phyloP scores from a whole-genome alignment of 2,329 filamentous ascomycete genomes.

The Fusarium sp. region DNA sequence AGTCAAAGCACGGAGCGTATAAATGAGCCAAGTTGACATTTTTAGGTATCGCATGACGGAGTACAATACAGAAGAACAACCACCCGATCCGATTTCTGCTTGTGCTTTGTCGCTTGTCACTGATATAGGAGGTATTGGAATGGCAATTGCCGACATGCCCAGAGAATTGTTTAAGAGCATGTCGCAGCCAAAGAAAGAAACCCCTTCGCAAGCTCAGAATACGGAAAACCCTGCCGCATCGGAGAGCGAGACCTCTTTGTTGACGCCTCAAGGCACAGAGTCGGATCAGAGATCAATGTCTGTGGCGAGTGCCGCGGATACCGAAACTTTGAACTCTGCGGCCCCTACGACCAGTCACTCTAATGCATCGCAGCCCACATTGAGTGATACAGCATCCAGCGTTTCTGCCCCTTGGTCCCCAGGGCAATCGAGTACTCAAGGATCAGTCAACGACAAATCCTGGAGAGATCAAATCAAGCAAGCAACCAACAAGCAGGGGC shows the following conservation, averaged over 20 bases:
- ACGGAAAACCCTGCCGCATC: slow-evolving; percentile 15
- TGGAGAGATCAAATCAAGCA: slow-evolving; percentile 39
- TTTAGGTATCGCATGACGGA: slow-evolving; percentile 70
- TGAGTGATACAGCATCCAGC: slow-evolving; percentile 45
- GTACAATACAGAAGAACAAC: slow-evolving; percentile 84
- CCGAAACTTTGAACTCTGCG: slow-evolving; percentile 15
- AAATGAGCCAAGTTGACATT: slow-evolving; percentile 18
- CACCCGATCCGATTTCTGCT: slow-evolving; percentile 84
- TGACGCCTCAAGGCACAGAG: slow-evolving; percentile 13
- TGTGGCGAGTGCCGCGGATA: slow-evolving; percentile 23
- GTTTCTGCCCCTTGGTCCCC: slow-evolving; percentile 32
- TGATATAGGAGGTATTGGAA: slow-evolving; percentile 84
- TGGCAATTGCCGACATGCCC: slow-evolving; percentile 84
- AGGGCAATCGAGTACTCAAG: slow-evolving; percentile 28
- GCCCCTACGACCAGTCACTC: slow-evolving; percentile 31
- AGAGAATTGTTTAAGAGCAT: slow-evolving; percentile 67
- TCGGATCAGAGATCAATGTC: slow-evolving; percentile 20
- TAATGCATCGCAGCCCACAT: slow-evolving; percentile 42
- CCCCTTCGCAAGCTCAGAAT: slow-evolving; percentile 6
- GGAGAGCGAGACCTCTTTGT: slow-evolving; percentile 21
- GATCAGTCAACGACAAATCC: slow-evolving; percentile 24
- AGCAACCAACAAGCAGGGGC: slow-evolving; percentile 27
- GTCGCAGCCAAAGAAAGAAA: slow-evolving; percentile 42
- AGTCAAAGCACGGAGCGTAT: slow-evolving; percentile 49
- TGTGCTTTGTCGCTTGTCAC: slow-evolving; percentile 84